Evolutionary conservation across 2,329 filamentous ascomycete species (phyloP).

Genomic region (Hypoxylon rubiginosum): DNA sequence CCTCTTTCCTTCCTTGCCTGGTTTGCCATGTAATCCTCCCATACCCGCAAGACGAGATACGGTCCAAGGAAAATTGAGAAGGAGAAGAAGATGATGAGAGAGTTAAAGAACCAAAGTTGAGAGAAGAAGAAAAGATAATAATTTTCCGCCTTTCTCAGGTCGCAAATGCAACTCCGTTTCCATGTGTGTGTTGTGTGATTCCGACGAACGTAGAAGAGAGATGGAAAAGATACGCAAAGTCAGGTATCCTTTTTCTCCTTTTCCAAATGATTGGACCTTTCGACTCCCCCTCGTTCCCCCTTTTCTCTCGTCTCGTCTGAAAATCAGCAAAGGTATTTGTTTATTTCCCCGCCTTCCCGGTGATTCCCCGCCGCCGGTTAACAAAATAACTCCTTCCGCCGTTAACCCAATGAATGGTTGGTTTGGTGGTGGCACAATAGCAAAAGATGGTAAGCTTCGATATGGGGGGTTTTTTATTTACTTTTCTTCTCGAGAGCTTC

Average conservation of each 20-base stretch:
- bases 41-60: constrained; percentile 11
- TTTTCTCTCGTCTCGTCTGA: not conserved
- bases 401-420: constrained; percentile 35
- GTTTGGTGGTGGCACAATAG: constrained; percentile 39
- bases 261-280: constrained; percentile 10
- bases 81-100: no score
- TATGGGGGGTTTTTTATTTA: not conserved
- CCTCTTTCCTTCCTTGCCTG: not conserved
- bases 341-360: constrained; percentile 13
- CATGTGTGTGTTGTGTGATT: constrained; percentile 33
- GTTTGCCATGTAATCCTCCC: not conserved
- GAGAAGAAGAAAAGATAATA: constrained; percentile 9
- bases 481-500: no score
- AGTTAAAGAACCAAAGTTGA: constrained; percentile 2
- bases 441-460: not conserved
- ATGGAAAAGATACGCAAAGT: not conserved
- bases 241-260: no score
- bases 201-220: constrained; percentile 14
- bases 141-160: constrained; percentile 36
- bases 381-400: constrained; percentile 39
- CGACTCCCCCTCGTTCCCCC: constrained; percentile 5
- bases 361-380: constrained; percentile 17
- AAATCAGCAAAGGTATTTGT: constrained; percentile 26
- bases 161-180: constrained; percentile 42
- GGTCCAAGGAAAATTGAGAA: constrained; percentile 25